A percentile compares a stretch with the other conserved stretches of the same genome.
phyloP scores from a whole-genome alignment of 2,329 filamentous ascomycete species.

The Xylaria sp. region DNA sequence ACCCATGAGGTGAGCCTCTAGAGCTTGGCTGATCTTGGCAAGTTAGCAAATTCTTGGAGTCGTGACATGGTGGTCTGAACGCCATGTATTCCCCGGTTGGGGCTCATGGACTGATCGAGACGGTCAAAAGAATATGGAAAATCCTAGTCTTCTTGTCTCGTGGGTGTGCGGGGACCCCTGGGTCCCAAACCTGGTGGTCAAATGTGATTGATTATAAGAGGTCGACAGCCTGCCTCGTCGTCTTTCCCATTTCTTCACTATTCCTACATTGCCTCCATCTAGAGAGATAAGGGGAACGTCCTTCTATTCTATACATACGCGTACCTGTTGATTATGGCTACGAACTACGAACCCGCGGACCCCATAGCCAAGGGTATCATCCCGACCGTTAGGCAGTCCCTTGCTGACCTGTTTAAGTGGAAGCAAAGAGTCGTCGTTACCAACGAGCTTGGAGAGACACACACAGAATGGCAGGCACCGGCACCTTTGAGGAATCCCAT shows the following conservation, averaged over 20 bases:
- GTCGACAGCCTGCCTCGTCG: background rate
- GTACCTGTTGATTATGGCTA: conserved; percentile 37
- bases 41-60: conserved; percentile 32
- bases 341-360: conserved; percentile 61
- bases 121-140: conserved; percentile 5
- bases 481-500: conserved; percentile 77
- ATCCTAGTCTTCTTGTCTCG: background rate
- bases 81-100: conserved; percentile 9
- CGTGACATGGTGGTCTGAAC: conserved; percentile 8
- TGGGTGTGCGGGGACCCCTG: conserved; percentile 21
- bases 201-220: conserved; percentile 24
- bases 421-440: conserved; percentile 76
- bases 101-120: conserved; percentile 3
- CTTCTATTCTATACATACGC: background rate
- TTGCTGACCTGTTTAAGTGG: conserved; percentile 76
- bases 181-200: background rate
- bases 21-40: conserved; percentile 30
- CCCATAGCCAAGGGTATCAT: conserved; percentile 73
- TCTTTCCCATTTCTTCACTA: background rate
- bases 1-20: conserved; percentile 26
- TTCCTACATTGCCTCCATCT: background rate
- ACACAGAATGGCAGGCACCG: conserved; percentile 75
- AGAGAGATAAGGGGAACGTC: background rate
- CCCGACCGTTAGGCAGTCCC: conserved; percentile 72
- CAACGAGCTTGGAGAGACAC: conserved; percentile 72